Evolutionary conservation across 441 rosid genomes (phyloP), one percentile per base, ranked within the genome.

Genomic region (Corymbia calophylla): DNA sequence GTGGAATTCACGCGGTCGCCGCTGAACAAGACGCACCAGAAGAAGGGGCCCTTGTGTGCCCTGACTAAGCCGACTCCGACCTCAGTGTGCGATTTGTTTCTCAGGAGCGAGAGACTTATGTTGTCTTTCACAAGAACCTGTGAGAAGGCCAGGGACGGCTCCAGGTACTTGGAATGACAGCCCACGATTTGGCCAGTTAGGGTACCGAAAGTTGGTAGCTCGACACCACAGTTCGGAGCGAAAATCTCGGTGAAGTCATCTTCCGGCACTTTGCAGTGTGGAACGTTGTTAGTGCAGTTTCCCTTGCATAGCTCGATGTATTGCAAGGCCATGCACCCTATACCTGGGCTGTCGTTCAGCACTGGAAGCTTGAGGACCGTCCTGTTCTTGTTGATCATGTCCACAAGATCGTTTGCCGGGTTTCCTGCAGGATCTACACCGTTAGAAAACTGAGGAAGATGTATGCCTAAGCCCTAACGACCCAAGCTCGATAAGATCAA

Each of bases 271-370:
- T 94, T 91, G 93, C 98, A 96, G 93, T 91, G 94, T 16, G 91
- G 92, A 89, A 94, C 93, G 8, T 91, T 92, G 92, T 94, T 91
- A 44, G 92, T 93, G 96, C 98, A 96, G 93, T 94, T 94, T 53
- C 94, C 96, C 91, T 96, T 93, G 96, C 99, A 97, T 62, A 90
- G 84, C 90, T 94, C 94, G 49, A 91, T 95, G 91, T 95, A 97
- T 91, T 96, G 98, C 90, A 96, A 93, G 77, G 99, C 98, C 94
- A 96, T 96, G 93, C 99, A 97, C 88, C 98, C 99, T 25, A 97
- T 96, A n/a, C 99, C 98, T 2, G 98, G 99, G 90, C 94, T 96
- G 88, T 94, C 95, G 31, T 92, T 93, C 87, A 97, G 94, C 80
- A 89, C 89, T 56, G 88, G 91, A 51, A 97, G 95, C 88, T 96